Percentiles rank a stretch among this genome's conserved stretches.
These are phyloP conservation scores for Solanum corneliomulleri DNA, from an alignment of 257 asterid species.

Conservation along the genomic window DNA sequence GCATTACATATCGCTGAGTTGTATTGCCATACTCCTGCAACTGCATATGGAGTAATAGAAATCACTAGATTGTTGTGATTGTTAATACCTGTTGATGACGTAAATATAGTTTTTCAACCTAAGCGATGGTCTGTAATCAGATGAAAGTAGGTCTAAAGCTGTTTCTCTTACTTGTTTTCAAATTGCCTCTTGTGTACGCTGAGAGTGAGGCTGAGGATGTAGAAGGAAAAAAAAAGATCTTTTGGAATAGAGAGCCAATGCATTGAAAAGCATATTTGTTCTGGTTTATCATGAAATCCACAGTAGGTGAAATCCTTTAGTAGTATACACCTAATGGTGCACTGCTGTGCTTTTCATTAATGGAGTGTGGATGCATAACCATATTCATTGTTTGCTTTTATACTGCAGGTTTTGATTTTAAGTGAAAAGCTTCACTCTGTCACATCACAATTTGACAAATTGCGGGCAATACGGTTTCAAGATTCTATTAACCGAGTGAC, in stretches of 20 bases:
- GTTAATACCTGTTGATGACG: not conserved
- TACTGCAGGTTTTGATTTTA: conserved; percentile 64
- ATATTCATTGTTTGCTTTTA: not conserved
- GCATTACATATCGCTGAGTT: not conserved
- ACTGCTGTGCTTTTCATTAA: not conserved
- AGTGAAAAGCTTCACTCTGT: conserved; percentile 86
- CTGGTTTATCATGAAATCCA: not conserved
- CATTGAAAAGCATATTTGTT: not conserved
- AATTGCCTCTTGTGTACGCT: not conserved
- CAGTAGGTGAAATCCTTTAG: not conserved
- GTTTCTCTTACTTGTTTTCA: not conserved
- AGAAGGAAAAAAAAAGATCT: not conserved
- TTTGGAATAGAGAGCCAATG: not conserved
- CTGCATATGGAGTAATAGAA: not conserved
- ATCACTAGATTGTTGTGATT: not conserved
- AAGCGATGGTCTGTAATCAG: not conserved
- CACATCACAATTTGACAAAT: conserved; percentile 77
- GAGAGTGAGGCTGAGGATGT: not conserved
- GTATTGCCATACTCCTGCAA: not conserved
- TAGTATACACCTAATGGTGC: not conserved
- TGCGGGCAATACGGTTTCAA: conserved; percentile 85
- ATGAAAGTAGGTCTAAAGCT: not conserved
- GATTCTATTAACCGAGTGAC: conserved; percentile 74
- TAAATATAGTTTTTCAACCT: not conserved
- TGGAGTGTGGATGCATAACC: not conserved